Evolutionary conservation across 108 stramenopile species (phyloP), one percentile per base, ranked within the genome.

Genomic region (Cyclotella baltica): DNA sequence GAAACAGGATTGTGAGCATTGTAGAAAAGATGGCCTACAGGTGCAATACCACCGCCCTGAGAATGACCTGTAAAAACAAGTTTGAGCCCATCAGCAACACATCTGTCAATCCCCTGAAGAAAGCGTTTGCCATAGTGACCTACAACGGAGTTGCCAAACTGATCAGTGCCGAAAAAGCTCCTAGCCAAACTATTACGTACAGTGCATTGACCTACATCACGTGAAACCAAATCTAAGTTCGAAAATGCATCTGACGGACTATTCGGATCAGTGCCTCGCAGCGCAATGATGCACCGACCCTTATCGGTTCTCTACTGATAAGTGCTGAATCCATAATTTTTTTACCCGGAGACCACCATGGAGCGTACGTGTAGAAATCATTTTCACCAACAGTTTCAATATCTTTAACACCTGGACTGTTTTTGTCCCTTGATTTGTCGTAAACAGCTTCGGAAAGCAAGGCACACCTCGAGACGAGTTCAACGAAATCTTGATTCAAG

Each of bases 41-140:
- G 59, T 8, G 80, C 80, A 22, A 81, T 33, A 22, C 74, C 80
- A 8, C 80, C 80, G n/a, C 80, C 80, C 2, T 75, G 48, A 6
- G 52, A 57, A 51, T 75, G 74, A 22, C 80, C 80, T 3, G 75
- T 76, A 15, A 71, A 47, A 22, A 75, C 47, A 22, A 75, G 27
- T 43, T 33, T 57, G 35, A 52, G 50, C 9, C 47, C 40, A 33
- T 55, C 52, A 28, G 23, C 59, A 8, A 61, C 4, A 16, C 59
- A 61, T 11, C 30, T 61, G 28, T 61, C 15, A 16, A 61, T 61
- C 30, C 59, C 16, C 9, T 4, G 27, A 4, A 29, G 4, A 28
- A 61, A 29, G 20, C 29, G 20, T 16, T 23, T 13, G 28, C 59
- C 59, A 29, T 61, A 61, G 59, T 61, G 59, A 31, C 30, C 30